Evolutionary conservation across 371 early-diverging fungal species (phyloP).

Genomic region (Mucor lusitanicus): DNA sequence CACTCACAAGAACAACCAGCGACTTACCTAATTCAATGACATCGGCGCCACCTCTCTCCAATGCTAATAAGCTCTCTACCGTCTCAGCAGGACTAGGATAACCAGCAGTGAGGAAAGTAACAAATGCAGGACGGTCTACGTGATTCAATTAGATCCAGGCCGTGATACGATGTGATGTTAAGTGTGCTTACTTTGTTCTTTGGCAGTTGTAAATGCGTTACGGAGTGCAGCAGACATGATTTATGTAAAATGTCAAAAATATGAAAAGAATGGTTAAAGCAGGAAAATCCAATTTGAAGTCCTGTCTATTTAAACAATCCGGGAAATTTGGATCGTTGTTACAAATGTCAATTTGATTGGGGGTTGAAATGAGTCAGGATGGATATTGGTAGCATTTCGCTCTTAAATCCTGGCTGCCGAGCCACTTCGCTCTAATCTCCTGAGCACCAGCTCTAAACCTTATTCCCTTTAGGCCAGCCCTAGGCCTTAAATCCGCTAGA

Average conservation of each 20-base stretch:
- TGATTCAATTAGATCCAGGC: not conserved
- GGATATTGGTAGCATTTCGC: not conserved
- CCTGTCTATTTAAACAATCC: constrained; percentile 7
- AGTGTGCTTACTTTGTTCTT: constrained; percentile 42
- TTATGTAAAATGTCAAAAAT: not conserved
- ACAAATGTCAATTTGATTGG: constrained; percentile 4
- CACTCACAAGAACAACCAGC: not conserved
- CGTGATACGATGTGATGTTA: not conserved
- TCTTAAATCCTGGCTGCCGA: constrained; percentile 17
- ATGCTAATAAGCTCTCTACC: constrained; percentile 79
- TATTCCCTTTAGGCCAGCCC: not conserved
- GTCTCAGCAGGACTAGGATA: constrained; percentile 80
- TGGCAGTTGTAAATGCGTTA: constrained; percentile 42
- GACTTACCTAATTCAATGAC: constrained; percentile 91
- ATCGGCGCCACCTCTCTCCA: constrained; percentile 93
- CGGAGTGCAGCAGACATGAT: constrained; percentile 49
- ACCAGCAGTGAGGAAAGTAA: constrained; percentile 93
- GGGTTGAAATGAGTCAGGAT: constrained; percentile 17
- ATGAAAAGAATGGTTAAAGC: not conserved
- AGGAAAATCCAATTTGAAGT: not conserved
- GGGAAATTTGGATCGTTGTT: not conserved
- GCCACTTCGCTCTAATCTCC: not conserved
- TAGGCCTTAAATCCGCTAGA: not conserved
- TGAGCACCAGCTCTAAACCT: not conserved
- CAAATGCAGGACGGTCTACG: constrained; percentile 85